Evolutionary conservation across 1,139 yeast genomes (phyloP).

Genomic region (Yamadazyma buinensis): DNA sequence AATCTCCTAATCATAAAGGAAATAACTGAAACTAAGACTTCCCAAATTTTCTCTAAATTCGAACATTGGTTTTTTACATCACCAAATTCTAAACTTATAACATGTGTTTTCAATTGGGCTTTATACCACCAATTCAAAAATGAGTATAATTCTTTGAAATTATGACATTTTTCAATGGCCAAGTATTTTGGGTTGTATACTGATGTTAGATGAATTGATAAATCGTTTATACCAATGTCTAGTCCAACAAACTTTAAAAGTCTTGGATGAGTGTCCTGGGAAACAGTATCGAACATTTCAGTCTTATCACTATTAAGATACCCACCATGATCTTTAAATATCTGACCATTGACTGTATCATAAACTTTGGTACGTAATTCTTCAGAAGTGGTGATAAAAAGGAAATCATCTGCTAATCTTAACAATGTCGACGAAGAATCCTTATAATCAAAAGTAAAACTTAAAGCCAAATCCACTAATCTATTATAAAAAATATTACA

Average conservation of each 20-base stretch:
- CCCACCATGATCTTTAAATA: conserved; percentile 54
- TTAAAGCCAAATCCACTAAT: conserved; percentile 41
- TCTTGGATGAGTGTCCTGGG: background rate
- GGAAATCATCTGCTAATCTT: conserved; percentile 83
- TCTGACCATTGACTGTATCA: conserved; percentile 21
- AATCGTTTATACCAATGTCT: conserved; percentile 18
- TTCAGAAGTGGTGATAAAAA: conserved; percentile 51
- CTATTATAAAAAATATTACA: conserved; percentile 74
- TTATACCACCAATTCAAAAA: conserved; percentile 16
- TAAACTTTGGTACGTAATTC: conserved; percentile 18
- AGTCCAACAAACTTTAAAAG: conserved; percentile 31
- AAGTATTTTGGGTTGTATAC: conserved; percentile 10
- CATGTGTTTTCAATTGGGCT: conserved; percentile 13
- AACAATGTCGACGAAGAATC: conserved; percentile 38
- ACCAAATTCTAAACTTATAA: conserved; percentile 10
- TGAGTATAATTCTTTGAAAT: conserved; percentile 14
- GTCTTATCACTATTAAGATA: conserved; percentile 57
- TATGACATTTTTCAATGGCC: conserved; percentile 13
- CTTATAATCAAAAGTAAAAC: conserved; percentile 24
- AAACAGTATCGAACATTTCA: conserved; percentile 13
- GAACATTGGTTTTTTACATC: conserved; percentile 7
- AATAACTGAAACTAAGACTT: conserved; percentile 9
- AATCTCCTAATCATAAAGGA: background rate
- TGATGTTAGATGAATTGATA: conserved; percentile 11
- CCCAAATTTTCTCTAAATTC: conserved; percentile 10